Percentiles rank a stretch among this genome's conserved stretches.
These are phyloP conservation scores for Cercospora sp. DNA, from an alignment of 2,329 filamentous ascomycete genomes.

Conservation along the genomic window DNA sequence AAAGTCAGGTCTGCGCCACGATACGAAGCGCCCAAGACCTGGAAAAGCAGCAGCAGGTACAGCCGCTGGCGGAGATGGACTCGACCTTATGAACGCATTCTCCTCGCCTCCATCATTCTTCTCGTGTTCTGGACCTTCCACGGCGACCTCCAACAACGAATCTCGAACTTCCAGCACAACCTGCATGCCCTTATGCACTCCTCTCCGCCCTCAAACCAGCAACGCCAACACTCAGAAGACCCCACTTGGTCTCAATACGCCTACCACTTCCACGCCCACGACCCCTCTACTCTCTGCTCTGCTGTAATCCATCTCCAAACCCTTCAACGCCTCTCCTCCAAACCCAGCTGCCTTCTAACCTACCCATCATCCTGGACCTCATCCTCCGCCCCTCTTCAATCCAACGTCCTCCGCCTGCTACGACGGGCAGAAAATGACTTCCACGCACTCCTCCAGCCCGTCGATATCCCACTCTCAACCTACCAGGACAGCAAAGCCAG, in stretches of 20 bases:
- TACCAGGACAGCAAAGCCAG: conserved; percentile 55
- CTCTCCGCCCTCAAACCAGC: background rate
- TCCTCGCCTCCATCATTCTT: conserved; percentile 3
- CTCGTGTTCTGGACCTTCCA: conserved; percentile 2
- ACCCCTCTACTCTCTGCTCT: conserved; percentile 46
- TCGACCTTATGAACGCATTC: conserved; percentile 9
- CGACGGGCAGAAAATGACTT: conserved; percentile 51
- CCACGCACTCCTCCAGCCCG: conserved; percentile 50
- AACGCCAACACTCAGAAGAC: background rate
- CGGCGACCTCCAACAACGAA: conserved; percentile 4
- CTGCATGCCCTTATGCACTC: background rate
- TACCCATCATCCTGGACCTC: conserved; percentile 42
- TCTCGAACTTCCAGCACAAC: background rate
- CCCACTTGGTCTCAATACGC: conserved; percentile 38
- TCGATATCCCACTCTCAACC: conserved; percentile 36
- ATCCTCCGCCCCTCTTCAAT: conserved; percentile 8
- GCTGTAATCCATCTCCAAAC: conserved; percentile 47
- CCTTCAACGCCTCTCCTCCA: conserved; percentile 42
- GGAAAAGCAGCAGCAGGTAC: conserved; percentile 1
- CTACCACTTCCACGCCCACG: conserved; percentile 48
- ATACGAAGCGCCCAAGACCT: background rate
- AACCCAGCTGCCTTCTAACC: conserved; percentile 47
- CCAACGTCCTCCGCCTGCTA: conserved; percentile 44
- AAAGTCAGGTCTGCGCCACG: background rate
- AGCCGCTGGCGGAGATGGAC: conserved; percentile 8